Conservation (phyloP, 1,284 basidiomycete genomes). For the Fomitopsis palustris region DNA sequence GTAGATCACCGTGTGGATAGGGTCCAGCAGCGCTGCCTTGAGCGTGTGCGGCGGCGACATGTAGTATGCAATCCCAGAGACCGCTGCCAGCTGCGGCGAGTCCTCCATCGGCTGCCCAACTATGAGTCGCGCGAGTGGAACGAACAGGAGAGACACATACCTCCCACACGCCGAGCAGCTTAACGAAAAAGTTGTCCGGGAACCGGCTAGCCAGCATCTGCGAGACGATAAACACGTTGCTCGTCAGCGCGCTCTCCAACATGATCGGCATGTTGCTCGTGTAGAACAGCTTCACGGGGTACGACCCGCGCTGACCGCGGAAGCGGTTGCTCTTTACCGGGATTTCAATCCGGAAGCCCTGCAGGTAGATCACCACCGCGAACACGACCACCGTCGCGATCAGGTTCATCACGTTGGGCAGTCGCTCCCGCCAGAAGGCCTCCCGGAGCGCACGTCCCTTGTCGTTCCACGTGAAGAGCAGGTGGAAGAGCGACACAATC, state of each 20-base stretch:
- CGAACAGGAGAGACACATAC: slow-evolving; percentile 33
- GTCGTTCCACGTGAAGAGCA: slow-evolving; percentile 98
- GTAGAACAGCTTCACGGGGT: slow-evolving; percentile 99
- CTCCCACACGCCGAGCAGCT: slow-evolving; percentile 95
- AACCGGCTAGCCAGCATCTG: slow-evolving; percentile 94
- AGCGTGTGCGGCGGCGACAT: slow-evolving; percentile 95
- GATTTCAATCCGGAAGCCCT: slow-evolving; percentile 98
- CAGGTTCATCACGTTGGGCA: slow-evolving; percentile 98
- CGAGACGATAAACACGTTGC: slow-evolving; percentile 94
- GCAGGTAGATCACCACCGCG: slow-evolving; percentile 95
- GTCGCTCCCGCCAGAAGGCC: slow-evolving; percentile 96
- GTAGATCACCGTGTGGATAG: slow-evolving; percentile 91
- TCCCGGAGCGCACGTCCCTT: slow-evolving; percentile 96
- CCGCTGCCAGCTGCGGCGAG: slow-evolving; percentile 87
- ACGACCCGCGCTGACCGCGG: slow-evolving; percentile 91
- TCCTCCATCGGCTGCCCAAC: slow-evolving; percentile 79
- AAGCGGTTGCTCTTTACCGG: slow-evolving; percentile 97
- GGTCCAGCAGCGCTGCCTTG: slow-evolving; percentile 84
- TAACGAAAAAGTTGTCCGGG: slow-evolving; percentile 89
- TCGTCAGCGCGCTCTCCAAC: slow-evolving; percentile 93
- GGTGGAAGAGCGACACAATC: slow-evolving; percentile 94
- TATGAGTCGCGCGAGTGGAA: slow-evolving; percentile 6
- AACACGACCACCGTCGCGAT: slow-evolving; percentile 92
- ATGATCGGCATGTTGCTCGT: slow-evolving; percentile 99
- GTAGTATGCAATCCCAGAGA: slow-evolving; percentile 95